These are phyloP conservation scores for Silybum marianum DNA, from an alignment of 129 eudicot species.

Conservation along the genomic window DNA sequence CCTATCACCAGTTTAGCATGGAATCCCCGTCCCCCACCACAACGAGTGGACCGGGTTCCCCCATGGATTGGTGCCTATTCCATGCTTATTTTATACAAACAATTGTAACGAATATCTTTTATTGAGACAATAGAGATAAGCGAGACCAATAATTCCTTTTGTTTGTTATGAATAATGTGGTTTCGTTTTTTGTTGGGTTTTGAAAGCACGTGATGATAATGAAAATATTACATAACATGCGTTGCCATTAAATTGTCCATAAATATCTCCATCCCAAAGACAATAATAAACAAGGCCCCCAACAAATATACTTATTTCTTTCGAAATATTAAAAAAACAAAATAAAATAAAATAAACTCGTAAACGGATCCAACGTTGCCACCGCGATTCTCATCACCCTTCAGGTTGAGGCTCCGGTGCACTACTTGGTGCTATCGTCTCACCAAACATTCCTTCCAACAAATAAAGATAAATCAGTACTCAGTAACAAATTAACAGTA, in stretches of 20 bases:
- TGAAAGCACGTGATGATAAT: not conserved
- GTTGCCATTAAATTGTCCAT: not conserved
- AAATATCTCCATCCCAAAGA: not conserved
- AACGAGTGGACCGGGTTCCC: too few species aligned
- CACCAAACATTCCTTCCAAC: slow-evolving; percentile 37
- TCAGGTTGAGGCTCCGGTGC: slow-evolving; percentile 44
- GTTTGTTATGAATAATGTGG: not conserved
- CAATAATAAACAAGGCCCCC: not conserved
- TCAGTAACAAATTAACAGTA: not conserved
- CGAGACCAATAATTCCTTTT: not conserved
- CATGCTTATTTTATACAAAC: too few species aligned
- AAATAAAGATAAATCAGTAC: not conserved
- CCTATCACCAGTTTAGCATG: too few species aligned
- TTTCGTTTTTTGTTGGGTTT: not conserved
- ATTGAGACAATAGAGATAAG: not conserved
- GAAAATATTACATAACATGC: not conserved
- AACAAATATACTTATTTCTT: not conserved
- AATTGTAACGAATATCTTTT: too few species aligned
- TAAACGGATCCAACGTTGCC: not conserved
- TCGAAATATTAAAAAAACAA: too few species aligned
- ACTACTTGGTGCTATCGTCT: slow-evolving; percentile 28
- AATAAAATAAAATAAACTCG: not conserved
- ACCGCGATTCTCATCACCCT: not conserved
- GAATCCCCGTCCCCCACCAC: too few species aligned
- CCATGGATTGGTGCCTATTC: too few species aligned